Conservation (phyloP, 768 basidiomycete species). For the Mycena epipterygia region DNA sequence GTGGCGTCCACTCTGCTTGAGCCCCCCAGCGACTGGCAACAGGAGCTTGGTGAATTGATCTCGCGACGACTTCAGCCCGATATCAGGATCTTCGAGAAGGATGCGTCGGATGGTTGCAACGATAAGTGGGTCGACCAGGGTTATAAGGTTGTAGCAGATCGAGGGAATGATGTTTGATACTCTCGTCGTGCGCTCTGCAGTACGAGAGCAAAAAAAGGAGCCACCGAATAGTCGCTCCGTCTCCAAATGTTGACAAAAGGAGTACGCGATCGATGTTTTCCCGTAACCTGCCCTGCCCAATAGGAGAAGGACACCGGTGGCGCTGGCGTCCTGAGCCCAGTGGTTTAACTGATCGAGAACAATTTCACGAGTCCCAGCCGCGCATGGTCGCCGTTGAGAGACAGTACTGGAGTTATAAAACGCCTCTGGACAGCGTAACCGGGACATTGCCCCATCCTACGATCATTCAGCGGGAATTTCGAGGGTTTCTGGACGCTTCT, state of each 20-base stretch:
- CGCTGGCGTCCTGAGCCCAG: neutral
- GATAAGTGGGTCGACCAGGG: neutral
- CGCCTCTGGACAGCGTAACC: neutral
- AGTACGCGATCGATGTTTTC: neutral
- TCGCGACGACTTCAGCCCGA: neutral
- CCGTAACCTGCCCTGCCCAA: neutral
- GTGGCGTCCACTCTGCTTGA: neutral
- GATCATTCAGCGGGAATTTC: neutral
- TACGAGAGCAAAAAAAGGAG: neutral
- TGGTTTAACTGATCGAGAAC: neutral
- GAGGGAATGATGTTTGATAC: neutral
- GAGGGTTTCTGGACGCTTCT: too few species aligned
- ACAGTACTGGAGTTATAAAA: neutral
- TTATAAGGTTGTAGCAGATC: neutral
- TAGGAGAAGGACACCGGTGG: neutral
- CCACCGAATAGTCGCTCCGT: neutral
- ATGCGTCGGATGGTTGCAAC: neutral
- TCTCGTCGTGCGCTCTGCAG: neutral
- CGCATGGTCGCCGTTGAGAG: neutral
- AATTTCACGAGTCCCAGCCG: neutral
- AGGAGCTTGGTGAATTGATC: neutral
- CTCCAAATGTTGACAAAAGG: neutral
- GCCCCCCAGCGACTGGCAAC: neutral
- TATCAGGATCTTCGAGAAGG: neutral
- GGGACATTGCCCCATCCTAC: neutral